Percentiles rank a stretch among this genome's conserved stretches.
These are phyloP conservation scores for Phytophthora macrochlamydospora DNA, from an alignment of 352 stramenopile species.

Conservation along the genomic window DNA sequence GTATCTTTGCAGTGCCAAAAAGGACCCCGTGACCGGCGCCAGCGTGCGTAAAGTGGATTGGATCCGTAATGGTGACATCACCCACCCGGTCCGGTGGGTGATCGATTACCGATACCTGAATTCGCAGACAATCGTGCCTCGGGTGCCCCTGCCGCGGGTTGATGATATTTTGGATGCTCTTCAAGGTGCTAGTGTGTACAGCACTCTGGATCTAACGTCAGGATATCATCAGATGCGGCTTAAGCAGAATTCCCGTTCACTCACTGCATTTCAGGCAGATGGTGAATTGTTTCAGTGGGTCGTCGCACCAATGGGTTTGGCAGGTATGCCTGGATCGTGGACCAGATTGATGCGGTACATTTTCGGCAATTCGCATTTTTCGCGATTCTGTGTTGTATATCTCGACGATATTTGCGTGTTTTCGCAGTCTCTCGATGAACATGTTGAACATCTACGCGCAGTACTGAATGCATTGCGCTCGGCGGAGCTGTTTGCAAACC, in stretches of 20 bases:
- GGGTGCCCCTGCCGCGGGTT: slow-evolving; percentile 3
- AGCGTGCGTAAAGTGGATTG: background rate
- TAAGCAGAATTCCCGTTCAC: slow-evolving; percentile 3
- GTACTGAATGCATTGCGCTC: background rate
- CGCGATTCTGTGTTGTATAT: slow-evolving; percentile 6
- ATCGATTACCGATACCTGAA: slow-evolving; percentile 13
- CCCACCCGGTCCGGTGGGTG: slow-evolving; percentile 1
- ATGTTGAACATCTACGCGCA: slow-evolving; percentile 5
- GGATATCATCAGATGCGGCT: slow-evolving; percentile 37
- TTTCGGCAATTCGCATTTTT: slow-evolving; percentile 2
- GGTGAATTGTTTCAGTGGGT: slow-evolving; percentile 41
- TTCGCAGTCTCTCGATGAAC: slow-evolving; percentile 3
- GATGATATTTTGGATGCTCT: slow-evolving; percentile 14
- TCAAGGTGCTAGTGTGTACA: slow-evolving; percentile 6
- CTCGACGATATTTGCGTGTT: slow-evolving; percentile 12
- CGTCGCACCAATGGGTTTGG: slow-evolving; percentile 33
- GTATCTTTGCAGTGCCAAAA: slow-evolving; percentile 7
- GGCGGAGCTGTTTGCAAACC: background rate
- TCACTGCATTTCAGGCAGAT: slow-evolving; percentile 34
- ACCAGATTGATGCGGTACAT: slow-evolving; percentile 11
- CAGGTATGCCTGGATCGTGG: slow-evolving; percentile 10
- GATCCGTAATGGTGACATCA: background rate
- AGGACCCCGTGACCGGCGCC: background rate
- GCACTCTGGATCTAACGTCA: slow-evolving; percentile 23
- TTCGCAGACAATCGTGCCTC: slow-evolving; percentile 1